phyloP scores from a whole-genome alignment of 768 basidiomycete genomes.

The Macrolepiota dolichaula region DNA sequence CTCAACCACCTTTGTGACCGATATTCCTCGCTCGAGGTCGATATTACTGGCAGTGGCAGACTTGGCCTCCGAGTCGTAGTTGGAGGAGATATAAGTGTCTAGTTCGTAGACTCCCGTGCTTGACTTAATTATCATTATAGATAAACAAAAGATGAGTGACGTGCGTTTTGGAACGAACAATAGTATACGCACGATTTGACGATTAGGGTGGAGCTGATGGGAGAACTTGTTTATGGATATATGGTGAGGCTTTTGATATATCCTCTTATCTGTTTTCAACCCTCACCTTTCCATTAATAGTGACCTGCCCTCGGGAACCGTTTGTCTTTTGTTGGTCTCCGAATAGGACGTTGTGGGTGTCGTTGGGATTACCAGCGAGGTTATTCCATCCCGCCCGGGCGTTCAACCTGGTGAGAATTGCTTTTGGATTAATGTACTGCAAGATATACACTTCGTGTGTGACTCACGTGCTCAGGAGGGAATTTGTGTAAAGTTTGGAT shows the following conservation, averaged over 20 bases:
- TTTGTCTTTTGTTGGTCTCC: neutral
- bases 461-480: conserved; percentile 21
- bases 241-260: too few species aligned
- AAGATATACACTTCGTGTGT: neutral
- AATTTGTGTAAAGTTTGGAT: conserved; percentile 28
- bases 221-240: too few species aligned
- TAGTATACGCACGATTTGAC: neutral
- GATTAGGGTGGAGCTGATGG: neutral
- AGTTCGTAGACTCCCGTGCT: neutral
- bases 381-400: conserved; percentile 20
- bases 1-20: neutral
- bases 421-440: too few species aligned
- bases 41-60: neutral
- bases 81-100: conserved; percentile 2
- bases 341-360: conserved; percentile 5
- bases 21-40: neutral
- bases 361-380: neutral
- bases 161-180: neutral
- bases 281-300: conserved; percentile 2
- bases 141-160: neutral
- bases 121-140: too few species aligned
- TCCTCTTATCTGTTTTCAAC: neutral
- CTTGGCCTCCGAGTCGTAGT: neutral
- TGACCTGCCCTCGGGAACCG: neutral
- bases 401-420: conserved; percentile 22